Evolutionary conservation across 225 moss, liverwort and hornwort genomes (phyloP), one percentile per base, ranked within the genome.

Genomic region (Climacium dendroides): DNA sequence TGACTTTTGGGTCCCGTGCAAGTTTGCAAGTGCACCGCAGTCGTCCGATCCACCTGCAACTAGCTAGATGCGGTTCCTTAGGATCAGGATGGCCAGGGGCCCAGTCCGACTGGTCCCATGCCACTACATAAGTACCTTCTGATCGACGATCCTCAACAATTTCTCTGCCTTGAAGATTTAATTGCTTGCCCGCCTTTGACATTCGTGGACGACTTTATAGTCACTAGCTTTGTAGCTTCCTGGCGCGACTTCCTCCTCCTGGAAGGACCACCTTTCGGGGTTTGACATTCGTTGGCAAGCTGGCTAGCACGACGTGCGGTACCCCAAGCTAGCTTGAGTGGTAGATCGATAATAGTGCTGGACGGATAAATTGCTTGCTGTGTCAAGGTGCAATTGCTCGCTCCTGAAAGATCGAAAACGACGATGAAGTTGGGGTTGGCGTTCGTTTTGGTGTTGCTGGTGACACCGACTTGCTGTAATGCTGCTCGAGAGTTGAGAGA

Each of bases 401-500:
- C 60, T 41, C 11, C 17, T 62, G 13, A 41, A n/a, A 34, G 41
- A 50, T 50, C 50, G 74, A 50, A 34, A 52, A 45, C 53, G 72
- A 60, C 7, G 82, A 32, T 13, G 78, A 37, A 15, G 14, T 30
- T 89, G 58, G 32, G 64, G 78, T 65, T 81, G 43, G 89, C n/a
- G 26, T 23, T 83, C 19, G 41, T 91, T 6, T 54, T 87, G 18
- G 18, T 85, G 81, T 30, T 89, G 81, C 73, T 89, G 66, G 47
- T 55, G 53, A 74, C 65, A 43, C 91, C 91, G 32, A 88, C 90
- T 39, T 83, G 69, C 59, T 89, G 91, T 85, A 88, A 73, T 85
- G 87, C 85, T 47, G 87, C 59, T 29, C 76, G 91, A 60, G 10
- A 10, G 43, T 82, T 89, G 45, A 29, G 80, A 74, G 80, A 19